Conservation (phyloP, 2,329 filamentous ascomycete species). For the Diplocarpon mali region DNA sequence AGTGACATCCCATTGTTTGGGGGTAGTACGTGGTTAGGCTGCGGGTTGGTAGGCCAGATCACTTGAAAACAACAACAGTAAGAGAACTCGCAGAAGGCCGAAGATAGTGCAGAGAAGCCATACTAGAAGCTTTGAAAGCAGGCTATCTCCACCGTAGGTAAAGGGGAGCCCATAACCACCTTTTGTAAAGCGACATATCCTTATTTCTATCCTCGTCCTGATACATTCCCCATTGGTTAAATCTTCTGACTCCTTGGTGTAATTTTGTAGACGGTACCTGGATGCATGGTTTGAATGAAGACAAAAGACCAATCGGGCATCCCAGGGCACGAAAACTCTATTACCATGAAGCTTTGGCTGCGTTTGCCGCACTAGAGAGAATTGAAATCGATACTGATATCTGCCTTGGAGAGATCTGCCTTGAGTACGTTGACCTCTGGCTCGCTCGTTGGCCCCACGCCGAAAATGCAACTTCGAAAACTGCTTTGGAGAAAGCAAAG, state of each 20-base stretch:
- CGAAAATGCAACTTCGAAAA: conserved; percentile 3
- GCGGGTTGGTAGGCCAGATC: background rate
- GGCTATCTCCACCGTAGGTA: conserved; percentile 1
- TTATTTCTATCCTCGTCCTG: no score
- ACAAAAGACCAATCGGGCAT: conserved; percentile 31
- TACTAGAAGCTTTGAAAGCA: conserved; percentile 8
- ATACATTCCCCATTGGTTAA: no score
- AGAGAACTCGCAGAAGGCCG: background rate
- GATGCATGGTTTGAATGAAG: conserved; percentile 5
- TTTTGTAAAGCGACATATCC: no score
- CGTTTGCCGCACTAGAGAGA: conserved; percentile 6
- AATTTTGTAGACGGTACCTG: conserved; percentile 1
- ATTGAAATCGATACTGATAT: conserved; percentile 58
- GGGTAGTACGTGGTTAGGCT: conserved; percentile 9
- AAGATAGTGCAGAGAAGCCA: conserved; percentile 11
- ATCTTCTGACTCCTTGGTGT: no score
- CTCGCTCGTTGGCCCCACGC: conserved; percentile 47
- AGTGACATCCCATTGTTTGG: conserved; percentile 10
- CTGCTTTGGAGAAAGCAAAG: conserved; percentile 6
- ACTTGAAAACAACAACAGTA: background rate
- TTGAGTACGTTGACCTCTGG: conserved; percentile 66
- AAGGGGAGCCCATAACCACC: no score
- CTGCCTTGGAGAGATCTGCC: conserved; percentile 57
- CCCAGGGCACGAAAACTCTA: conserved; percentile 30
- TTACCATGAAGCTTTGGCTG: conserved; percentile 46